Evolutionary conservation across 2,329 filamentous ascomycete genomes (phyloP).

Genomic region (Simplicillium aogashimaense): DNA sequence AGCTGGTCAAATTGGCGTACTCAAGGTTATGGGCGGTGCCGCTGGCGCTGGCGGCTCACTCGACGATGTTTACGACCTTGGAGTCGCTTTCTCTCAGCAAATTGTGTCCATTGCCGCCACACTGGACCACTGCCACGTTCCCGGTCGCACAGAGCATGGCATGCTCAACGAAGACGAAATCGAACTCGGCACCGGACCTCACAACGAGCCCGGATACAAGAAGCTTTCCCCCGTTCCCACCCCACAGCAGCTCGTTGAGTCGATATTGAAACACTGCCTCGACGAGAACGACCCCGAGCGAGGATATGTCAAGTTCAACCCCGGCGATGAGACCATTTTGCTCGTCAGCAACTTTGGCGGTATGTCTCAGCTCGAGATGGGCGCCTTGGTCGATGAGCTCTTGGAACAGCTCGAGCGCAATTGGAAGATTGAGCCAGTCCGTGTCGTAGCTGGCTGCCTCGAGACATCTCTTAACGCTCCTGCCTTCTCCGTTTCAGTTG

Average conservation of each 20-base stretch:
- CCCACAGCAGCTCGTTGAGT: constrained; percentile 38
- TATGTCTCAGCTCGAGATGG: constrained; percentile 46
- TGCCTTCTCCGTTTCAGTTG: constrained; percentile 58
- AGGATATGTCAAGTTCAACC: constrained; percentile 36
- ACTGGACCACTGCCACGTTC: constrained; percentile 51
- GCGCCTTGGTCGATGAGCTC: constrained; percentile 42
- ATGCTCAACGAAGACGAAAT: constrained; percentile 39
- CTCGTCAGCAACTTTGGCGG: constrained; percentile 52
- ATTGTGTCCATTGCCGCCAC: constrained; percentile 49
- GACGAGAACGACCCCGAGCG: constrained; percentile 43
- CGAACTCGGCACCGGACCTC: constrained; percentile 57
- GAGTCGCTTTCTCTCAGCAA: constrained; percentile 36
- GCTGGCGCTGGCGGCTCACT: constrained; percentile 35
- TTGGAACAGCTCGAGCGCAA: constrained; percentile 35
- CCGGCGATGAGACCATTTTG: constrained; percentile 38
- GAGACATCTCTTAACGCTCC: constrained; percentile 66
- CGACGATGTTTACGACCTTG: constrained; percentile 39
- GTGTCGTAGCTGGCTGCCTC: constrained; percentile 52
- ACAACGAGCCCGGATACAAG: constrained; percentile 55
- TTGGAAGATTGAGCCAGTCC: constrained; percentile 39
- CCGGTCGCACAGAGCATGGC: constrained; percentile 38
- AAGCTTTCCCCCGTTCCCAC: constrained; percentile 43
- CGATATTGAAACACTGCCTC: constrained; percentile 50
- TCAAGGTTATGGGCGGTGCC: constrained; percentile 47
- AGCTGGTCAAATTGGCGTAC: constrained; percentile 49